These are phyloP conservation scores for Cucumis melo DNA, from an alignment of 306 rosid species.

Conservation along the genomic window DNA sequence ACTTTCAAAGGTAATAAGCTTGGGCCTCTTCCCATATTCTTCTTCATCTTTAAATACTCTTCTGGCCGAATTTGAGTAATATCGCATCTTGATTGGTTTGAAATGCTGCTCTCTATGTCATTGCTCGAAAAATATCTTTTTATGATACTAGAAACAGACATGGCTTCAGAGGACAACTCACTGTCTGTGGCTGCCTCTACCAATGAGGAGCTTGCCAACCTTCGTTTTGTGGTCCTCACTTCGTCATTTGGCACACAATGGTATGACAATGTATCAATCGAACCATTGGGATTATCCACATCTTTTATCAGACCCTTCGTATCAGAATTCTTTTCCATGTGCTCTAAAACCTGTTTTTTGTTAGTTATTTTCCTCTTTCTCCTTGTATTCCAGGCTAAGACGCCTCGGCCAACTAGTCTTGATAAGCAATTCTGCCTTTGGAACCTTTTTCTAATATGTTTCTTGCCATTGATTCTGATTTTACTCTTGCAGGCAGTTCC, in stretches of 20 bases:
- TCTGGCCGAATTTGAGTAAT: constrained; percentile 17
- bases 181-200: constrained; percentile 22
- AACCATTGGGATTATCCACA: constrained; percentile 5
- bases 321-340: constrained; percentile 8
- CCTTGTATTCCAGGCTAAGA: constrained; percentile 16
- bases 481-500: constrained; percentile 8
- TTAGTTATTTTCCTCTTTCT: constrained; percentile 14
- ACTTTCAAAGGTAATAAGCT: constrained; percentile 12
- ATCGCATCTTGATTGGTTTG: constrained; percentile 27
- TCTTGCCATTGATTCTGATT: constrained; percentile 16
- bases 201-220: constrained; percentile 11
- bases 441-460: constrained; percentile 12
- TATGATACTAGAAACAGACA: constrained; percentile 54
- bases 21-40: constrained; percentile 17
- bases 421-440: not conserved
- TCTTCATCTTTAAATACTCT: constrained; percentile 14
- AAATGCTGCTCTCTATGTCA: constrained; percentile 14
- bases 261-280: not conserved
- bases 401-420: constrained; percentile 12
- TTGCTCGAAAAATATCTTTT: constrained; percentile 31
- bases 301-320: constrained; percentile 5
- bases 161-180: constrained; percentile 41
- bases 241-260: constrained; percentile 12
- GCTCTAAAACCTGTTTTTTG: constrained; percentile 12
- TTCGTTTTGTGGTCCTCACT: constrained; percentile 16